These are phyloP conservation scores for Xylariaceae sp. DNA, from an alignment of 2,329 filamentous ascomycete species.

Conservation along the genomic window DNA sequence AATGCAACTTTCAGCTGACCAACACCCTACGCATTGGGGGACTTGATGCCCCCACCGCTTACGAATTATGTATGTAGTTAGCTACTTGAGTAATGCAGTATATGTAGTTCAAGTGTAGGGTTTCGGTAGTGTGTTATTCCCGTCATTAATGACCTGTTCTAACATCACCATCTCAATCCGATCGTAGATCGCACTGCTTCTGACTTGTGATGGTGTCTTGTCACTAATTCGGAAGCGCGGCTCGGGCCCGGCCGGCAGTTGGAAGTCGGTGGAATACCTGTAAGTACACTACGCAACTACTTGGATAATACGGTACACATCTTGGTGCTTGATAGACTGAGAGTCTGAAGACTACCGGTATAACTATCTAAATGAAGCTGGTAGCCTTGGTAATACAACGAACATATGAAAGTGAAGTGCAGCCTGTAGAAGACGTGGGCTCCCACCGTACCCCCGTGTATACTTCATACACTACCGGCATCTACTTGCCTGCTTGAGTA, in stretches of 20 bases:
- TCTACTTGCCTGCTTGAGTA: too few relatives aligned
- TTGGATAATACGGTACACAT: too few relatives aligned
- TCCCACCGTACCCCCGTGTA: too few relatives aligned
- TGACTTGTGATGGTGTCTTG: not conserved
- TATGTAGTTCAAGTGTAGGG: not conserved
- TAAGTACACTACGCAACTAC: not conserved
- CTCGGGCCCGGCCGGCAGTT: not conserved
- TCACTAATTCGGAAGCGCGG: not conserved
- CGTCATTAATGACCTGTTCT: not conserved
- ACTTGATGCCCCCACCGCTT: not conserved
- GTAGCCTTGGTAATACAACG: too few relatives aligned
- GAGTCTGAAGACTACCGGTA: too few relatives aligned
- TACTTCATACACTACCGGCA: too few relatives aligned
- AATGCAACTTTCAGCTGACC: slow-evolving; percentile 34
- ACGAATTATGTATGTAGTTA: too few relatives aligned
- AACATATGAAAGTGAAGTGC: too few relatives aligned
- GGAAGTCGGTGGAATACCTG: not conserved
- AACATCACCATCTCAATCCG: not conserved
- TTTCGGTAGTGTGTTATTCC: not conserved
- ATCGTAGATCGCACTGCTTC: not conserved
- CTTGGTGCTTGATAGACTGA: too few relatives aligned
- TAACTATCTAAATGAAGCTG: too few relatives aligned
- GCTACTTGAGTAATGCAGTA: too few relatives aligned
- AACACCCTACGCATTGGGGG: slow-evolving; percentile 17
- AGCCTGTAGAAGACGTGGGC: too few relatives aligned